phyloP scores from a whole-genome alignment of 495 filamentous ascomycete species.

The Cairneyella variabilis region DNA sequence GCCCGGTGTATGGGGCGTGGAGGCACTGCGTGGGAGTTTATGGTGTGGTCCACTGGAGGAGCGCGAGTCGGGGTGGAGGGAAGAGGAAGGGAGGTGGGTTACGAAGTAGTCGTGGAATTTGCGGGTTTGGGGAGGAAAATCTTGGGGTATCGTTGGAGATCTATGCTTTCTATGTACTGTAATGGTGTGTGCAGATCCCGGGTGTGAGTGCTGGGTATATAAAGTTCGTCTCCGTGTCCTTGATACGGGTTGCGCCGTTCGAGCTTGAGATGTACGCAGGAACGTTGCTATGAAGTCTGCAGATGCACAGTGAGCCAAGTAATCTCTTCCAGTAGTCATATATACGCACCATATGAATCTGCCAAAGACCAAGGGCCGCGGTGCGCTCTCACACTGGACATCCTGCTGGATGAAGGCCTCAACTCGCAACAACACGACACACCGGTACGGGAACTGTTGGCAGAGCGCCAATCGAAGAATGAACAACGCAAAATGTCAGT shows the following conservation, averaged over 20 bases:
- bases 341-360: constrained; percentile 24
- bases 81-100: constrained; percentile 89
- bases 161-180: neutral
- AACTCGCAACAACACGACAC: neutral
- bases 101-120: constrained; percentile 95
- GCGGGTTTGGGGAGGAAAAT: constrained; percentile 36
- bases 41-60: constrained; percentile 61
- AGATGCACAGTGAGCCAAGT: neutral
- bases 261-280: constrained; percentile 8
- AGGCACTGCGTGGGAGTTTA: constrained; percentile 78
- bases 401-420: too few species aligned
- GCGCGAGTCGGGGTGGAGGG: constrained; percentile 82
- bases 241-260: neutral
- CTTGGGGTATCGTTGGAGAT: neutral
- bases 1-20: constrained; percentile 69
- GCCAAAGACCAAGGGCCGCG: constrained; percentile 21
- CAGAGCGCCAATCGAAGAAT: constrained; percentile 15
- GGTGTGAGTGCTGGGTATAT: too few species aligned
- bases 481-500: neutral
- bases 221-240: too few species aligned
- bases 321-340: neutral
- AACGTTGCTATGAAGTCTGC: constrained; percentile 24
- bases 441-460: neutral
- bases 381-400: too few species aligned
- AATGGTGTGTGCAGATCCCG: too few species aligned